phyloP scores from a whole-genome alignment of 164 flowering plant genomes.

The Tinospora cordifolia region DNA sequence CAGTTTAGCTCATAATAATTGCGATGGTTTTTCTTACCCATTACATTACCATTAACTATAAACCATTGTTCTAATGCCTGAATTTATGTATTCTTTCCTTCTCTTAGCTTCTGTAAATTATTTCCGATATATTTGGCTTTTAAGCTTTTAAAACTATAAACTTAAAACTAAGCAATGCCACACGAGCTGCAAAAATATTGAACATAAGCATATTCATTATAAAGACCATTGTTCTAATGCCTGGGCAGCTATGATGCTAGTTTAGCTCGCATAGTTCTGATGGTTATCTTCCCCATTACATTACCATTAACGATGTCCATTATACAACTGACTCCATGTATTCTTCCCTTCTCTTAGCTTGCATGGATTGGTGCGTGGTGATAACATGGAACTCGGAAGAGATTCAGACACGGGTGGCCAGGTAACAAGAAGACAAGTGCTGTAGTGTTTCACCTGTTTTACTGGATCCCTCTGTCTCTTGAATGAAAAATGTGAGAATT shows the following conservation, averaged over 20 bases:
- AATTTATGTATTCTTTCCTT: background rate
- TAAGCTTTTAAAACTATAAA: too few species aligned
- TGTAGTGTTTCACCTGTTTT: background rate
- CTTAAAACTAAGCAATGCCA: too few species aligned
- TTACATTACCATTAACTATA: background rate
- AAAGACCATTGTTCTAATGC: background rate
- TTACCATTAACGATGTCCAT: background rate
- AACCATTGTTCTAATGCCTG: too few species aligned
- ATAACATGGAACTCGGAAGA: conserved; percentile 87
- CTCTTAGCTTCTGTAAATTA: conserved; percentile 43
- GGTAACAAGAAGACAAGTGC: conserved; percentile 25
- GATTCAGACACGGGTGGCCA: conserved; percentile 94
- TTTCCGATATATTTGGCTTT: too few species aligned
- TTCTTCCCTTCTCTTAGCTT: conserved; percentile 26
- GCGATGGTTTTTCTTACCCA: background rate
- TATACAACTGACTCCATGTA: background rate
- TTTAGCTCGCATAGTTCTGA: background rate
- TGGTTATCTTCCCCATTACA: background rate
- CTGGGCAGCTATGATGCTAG: background rate
- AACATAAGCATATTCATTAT: too few species aligned
- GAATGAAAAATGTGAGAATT: background rate
- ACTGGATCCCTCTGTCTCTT: background rate
- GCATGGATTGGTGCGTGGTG: conserved; percentile 88
- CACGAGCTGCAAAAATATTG: too few species aligned
- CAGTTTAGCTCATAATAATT: background rate